A percentile compares a stretch with the other conserved stretches of the same genome.
These are phyloP conservation scores for Phytopythium litorale DNA, from an alignment of 352 stramenopile genomes.

Conservation along the genomic window DNA sequence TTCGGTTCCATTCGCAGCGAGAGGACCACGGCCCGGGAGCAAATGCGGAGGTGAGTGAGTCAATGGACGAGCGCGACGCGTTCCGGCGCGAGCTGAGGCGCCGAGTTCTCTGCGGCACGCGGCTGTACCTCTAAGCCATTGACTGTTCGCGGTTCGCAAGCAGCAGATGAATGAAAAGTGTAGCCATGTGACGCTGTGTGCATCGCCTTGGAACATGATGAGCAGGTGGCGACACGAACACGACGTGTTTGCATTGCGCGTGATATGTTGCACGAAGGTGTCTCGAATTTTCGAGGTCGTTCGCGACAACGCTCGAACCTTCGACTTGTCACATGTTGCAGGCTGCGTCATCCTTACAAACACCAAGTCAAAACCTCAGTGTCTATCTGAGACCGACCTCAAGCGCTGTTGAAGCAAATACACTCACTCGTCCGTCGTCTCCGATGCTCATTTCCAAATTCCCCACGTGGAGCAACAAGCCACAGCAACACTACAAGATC, in stretches of 20 bases:
- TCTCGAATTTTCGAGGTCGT: slow-evolving; percentile 7
- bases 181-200: too few species aligned
- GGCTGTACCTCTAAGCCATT: slow-evolving; percentile 24
- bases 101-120: slow-evolving; percentile 32
- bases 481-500: not conserved
- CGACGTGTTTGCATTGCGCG: too few species aligned
- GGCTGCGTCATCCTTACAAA: not conserved
- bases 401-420: slow-evolving; percentile 3
- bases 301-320: slow-evolving; percentile 6
- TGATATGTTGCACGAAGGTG: slow-evolving; percentile 1
- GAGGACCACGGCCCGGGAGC: slow-evolving; percentile 1
- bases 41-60: not conserved
- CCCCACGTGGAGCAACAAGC: slow-evolving; percentile 9
- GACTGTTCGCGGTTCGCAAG: not conserved
- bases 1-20: slow-evolving; percentile 31
- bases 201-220: too few species aligned
- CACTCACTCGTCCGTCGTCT: too few species aligned
- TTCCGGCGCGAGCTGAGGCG: slow-evolving; percentile 17
- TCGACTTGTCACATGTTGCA: not conserved
- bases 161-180: too few species aligned
- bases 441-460: slow-evolving; percentile 21
- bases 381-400: not conserved
- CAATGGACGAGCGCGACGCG: slow-evolving; percentile 4
- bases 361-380: not conserved
- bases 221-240: too few species aligned